phyloP scores from a whole-genome alignment of 2,329 filamentous ascomycete genomes.

The Cladosporium cucumerinum region DNA sequence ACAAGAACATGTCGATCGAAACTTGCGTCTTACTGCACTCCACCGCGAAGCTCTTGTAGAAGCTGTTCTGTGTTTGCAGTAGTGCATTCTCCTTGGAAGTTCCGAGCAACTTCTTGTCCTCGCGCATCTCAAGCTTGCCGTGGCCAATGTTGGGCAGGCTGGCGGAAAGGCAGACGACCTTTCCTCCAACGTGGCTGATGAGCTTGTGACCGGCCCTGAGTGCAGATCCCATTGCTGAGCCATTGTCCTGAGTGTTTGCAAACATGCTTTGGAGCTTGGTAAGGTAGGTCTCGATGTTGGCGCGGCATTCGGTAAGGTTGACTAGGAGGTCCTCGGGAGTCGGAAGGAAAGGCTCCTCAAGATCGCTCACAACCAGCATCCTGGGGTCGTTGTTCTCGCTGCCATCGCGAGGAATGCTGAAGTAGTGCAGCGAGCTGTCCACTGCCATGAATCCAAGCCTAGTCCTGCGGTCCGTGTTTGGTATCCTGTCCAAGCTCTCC shows the following conservation, averaged over 20 bases:
- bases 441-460: constrained; percentile 93
- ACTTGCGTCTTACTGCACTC: constrained; percentile 99
- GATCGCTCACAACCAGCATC: constrained; percentile 92
- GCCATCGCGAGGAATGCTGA: constrained; percentile 84
- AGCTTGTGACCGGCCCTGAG: constrained; percentile 91
- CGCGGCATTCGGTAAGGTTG: constrained; percentile 80
- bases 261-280: constrained; percentile 94
- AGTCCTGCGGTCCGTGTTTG: constrained; percentile 92
- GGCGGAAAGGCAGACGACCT: constrained; percentile 87
- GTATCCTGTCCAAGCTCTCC: constrained; percentile 93
- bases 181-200: constrained; percentile 89
- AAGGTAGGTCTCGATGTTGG: constrained; percentile 88
- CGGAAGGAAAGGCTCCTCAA: constrained; percentile 94
- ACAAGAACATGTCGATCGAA: constrained; percentile 97
- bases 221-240: constrained; percentile 92
- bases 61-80: constrained; percentile 88
- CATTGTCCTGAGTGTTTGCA: constrained; percentile 83
- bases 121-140: constrained; percentile 86
- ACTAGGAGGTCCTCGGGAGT: constrained; percentile 90
- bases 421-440: constrained; percentile 93
- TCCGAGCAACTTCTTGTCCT: constrained; percentile 93
- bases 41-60: constrained; percentile 98
- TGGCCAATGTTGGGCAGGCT: constrained; percentile 86
- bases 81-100: constrained; percentile 87
- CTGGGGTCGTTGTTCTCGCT: constrained; percentile 80